phyloP scores from a whole-genome alignment of 2,329 filamentous ascomycete species.

The Botrytis aclada region DNA sequence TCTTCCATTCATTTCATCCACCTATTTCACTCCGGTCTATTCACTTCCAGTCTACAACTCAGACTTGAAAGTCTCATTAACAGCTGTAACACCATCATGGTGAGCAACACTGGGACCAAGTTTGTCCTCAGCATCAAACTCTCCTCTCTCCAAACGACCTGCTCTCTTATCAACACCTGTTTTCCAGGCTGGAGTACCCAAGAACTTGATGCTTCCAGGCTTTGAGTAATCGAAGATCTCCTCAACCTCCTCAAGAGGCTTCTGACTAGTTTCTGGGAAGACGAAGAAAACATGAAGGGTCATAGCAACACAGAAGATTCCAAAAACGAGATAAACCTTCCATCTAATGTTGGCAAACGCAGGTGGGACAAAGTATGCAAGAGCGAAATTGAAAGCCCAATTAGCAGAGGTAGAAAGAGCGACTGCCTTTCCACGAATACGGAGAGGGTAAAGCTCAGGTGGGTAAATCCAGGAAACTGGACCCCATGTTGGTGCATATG shows the following conservation, averaged over 20 bases:
- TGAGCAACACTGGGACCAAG: constrained; percentile 20
- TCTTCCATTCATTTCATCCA: not conserved
- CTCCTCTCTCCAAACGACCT: constrained; percentile 30
- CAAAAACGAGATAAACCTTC: constrained; percentile 52
- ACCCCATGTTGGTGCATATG: constrained; percentile 51
- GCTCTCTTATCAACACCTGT: constrained; percentile 31
- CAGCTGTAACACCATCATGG: not conserved
- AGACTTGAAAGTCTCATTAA: constrained; percentile 16
- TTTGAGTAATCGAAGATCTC: constrained; percentile 45
- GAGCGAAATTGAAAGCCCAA: constrained; percentile 51
- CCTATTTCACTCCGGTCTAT: not conserved
- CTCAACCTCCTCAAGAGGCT: constrained; percentile 53
- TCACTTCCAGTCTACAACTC: not conserved
- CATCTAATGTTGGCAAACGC: constrained; percentile 48
- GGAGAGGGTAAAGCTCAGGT: constrained; percentile 48
- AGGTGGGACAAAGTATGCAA: constrained; percentile 48
- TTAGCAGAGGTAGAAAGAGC: constrained; percentile 51
- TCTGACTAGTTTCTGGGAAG: constrained; percentile 56
- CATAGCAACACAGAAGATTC: constrained; percentile 50
- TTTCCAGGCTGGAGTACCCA: constrained; percentile 36
- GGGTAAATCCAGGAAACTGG: constrained; percentile 51
- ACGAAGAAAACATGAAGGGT: constrained; percentile 52
- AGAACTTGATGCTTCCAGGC: constrained; percentile 30
- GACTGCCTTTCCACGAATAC: constrained; percentile 52
- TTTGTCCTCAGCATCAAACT: constrained; percentile 35